Base-by-base conservation (phyloP, 2,329 filamentous ascomycete genomes). In the Pseudovirgaria hyperparasitica region DNA sequence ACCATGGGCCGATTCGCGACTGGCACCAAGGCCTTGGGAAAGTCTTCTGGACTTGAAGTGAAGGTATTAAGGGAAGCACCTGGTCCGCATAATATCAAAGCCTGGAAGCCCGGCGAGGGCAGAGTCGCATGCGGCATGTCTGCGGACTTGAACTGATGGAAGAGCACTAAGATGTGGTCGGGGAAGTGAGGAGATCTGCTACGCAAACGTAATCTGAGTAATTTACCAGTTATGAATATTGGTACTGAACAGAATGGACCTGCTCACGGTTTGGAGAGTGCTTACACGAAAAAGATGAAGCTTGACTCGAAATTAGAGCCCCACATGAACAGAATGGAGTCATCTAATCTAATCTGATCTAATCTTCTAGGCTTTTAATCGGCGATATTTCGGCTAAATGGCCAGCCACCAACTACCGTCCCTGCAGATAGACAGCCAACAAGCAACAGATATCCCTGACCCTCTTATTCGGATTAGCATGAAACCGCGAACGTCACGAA, bases 1-100 rank as follows among this genome's bases (percentile, higher is more conserved):
- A 90, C 76, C 82, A 90, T 90, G 2, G 82, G 82, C 40, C 82
- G 60, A 51, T 90, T 90, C 19, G 82, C 82, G 33, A 90, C 79
- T 5, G 82, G 82, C 6, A 90, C 58, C 13, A 90, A 67, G 7
- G 82, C 81, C 56, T 90, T 90, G 7, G 82, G 81, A 34, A 81
- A 76, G 46, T 86, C 77, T 55, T 79, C 74, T 5, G 81, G 77
- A 35, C 76, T 82, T 3, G 79, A 76, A 2, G 80, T 86, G 50
- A 90, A 87, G 1, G 82, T 87, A 23, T 78, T 75, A 40, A 90
- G 78, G 0, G 78, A 85, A 6, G 77, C 81, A 29, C 82, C 82
- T 14, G 82, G 82, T 4, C 82, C 82, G 49, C 82, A 90, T 26
- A 90, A 67, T 32, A 90, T 82, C 38, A 90, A 59, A 42, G 81